Evolutionary conservation across 2,329 filamentous ascomycete species (phyloP).

Genomic region (Nemania bipapillata): DNA sequence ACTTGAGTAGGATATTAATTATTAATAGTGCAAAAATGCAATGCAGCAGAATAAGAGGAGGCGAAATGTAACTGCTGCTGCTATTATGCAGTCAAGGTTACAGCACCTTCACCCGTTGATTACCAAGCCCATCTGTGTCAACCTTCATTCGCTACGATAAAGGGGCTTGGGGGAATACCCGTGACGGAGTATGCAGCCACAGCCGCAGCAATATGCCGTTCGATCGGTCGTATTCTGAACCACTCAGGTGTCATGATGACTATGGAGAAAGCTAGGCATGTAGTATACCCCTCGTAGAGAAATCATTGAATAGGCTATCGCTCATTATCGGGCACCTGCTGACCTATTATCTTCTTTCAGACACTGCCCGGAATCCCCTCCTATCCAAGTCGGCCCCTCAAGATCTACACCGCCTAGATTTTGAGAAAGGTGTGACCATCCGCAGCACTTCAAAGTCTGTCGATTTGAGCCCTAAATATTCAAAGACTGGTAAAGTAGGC

Average conservation of each 20-base stretch:
- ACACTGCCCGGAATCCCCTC: background rate
- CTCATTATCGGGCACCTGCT: background rate
- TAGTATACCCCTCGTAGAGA: background rate
- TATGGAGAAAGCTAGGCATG: background rate
- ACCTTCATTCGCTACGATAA: background rate
- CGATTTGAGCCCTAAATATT: too few species aligned
- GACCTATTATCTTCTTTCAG: background rate
- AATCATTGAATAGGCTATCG: background rate
- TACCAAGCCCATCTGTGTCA: background rate
- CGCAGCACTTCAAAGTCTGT: too few species aligned
- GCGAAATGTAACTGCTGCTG: background rate
- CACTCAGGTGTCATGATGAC: too few species aligned
- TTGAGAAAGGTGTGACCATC: too few species aligned
- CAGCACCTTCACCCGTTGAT: background rate
- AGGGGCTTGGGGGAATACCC: background rate
- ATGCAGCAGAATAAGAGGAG: background rate
- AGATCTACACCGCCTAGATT: too few species aligned
- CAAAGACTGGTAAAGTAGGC: too few species aligned
- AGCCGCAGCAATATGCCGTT: background rate
- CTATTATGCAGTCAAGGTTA: background rate
- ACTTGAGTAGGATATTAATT: background rate
- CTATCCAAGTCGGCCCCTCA: too few species aligned
- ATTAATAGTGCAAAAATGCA: background rate
- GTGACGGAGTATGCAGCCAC: background rate
- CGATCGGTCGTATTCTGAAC: too few species aligned